Evolutionary conservation across 1,284 basidiomycete species (phyloP).

Genomic region (Neolentinus lepideus): DNA sequence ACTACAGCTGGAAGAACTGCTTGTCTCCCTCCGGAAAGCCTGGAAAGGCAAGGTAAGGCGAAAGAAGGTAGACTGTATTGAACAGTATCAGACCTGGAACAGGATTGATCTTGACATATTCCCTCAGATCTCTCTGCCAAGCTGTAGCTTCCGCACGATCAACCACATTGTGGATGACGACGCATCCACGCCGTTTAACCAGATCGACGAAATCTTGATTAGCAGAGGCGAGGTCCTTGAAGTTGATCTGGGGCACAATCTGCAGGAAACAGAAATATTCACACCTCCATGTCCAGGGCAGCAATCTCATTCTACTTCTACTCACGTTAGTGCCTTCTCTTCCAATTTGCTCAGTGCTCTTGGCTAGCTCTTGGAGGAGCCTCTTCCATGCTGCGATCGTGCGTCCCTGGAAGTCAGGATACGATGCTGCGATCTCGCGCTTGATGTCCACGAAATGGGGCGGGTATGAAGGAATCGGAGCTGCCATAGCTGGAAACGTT

Average conservation of each 20-base stretch:
- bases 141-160: slow-evolving; percentile 41
- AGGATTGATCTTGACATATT: slow-evolving; percentile 53
- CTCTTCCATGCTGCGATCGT: slow-evolving; percentile 51
- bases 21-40: slow-evolving; percentile 52
- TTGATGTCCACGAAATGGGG: slow-evolving; percentile 48
- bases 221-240: slow-evolving; percentile 43
- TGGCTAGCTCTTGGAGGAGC: slow-evolving; percentile 42
- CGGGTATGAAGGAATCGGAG: slow-evolving; percentile 13
- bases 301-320: background rate
- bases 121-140: slow-evolving; percentile 51
- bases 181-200: slow-evolving; percentile 49
- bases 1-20: slow-evolving; percentile 72
- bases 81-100: slow-evolving; percentile 33
- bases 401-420: slow-evolving; percentile 43
- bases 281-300: background rate
- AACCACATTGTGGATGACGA: slow-evolving; percentile 60
- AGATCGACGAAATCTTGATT: slow-evolving; percentile 35
- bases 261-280: slow-evolving; percentile 22
- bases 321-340: slow-evolving; percentile 40
- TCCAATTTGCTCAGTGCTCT: slow-evolving; percentile 35
- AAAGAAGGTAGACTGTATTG: background rate
- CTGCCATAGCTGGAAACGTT: background rate
- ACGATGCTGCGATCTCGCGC: slow-evolving; percentile 40
- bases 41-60: slow-evolving; percentile 15
- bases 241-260: slow-evolving; percentile 52